Evolutionary conservation across 352 stramenopile species (phyloP).

Genomic region (Pythium insidiosum): DNA sequence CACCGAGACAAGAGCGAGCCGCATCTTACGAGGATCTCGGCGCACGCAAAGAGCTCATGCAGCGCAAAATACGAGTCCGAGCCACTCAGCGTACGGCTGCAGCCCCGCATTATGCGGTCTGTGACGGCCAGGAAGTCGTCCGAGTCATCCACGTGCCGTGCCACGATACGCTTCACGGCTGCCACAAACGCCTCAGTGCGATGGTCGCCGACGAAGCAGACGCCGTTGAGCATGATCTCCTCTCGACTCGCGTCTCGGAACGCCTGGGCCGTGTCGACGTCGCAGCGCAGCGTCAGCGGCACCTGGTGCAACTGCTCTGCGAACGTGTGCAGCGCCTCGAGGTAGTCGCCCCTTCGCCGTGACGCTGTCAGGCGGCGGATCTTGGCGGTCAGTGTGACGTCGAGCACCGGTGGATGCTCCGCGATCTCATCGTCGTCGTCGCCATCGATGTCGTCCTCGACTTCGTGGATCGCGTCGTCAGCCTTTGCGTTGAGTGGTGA

Average conservation of each 20-base stretch:
- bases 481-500: neutral
- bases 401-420: constrained; percentile 17
- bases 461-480: too few species aligned
- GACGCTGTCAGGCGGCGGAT: constrained; percentile 33
- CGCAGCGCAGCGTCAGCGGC: constrained; percentile 43
- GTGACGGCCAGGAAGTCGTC: constrained; percentile 36
- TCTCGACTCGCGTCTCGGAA: constrained; percentile 63
- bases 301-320: constrained; percentile 26
- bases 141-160: constrained; percentile 29
- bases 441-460: neutral
- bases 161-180: constrained; percentile 66
- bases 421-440: neutral
- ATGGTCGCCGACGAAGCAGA: constrained; percentile 67
- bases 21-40: constrained; percentile 39
- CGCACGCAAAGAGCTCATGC: constrained; percentile 48
- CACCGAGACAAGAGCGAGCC: neutral
- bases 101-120: constrained; percentile 61
- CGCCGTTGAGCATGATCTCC: constrained; percentile 64
- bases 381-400: constrained; percentile 24
- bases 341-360: constrained; percentile 42
- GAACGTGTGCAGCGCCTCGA: constrained; percentile 28
- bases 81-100: constrained; percentile 67
- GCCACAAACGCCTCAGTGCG: constrained; percentile 67
- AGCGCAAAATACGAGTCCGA: constrained; percentile 73
- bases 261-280: constrained; percentile 60